A percentile compares a stretch with the other conserved stretches of the same genome.
These are phyloP conservation scores for Yamadazyma dendronema DNA, from an alignment of 1,139 yeast species.

Conservation along the genomic window DNA sequence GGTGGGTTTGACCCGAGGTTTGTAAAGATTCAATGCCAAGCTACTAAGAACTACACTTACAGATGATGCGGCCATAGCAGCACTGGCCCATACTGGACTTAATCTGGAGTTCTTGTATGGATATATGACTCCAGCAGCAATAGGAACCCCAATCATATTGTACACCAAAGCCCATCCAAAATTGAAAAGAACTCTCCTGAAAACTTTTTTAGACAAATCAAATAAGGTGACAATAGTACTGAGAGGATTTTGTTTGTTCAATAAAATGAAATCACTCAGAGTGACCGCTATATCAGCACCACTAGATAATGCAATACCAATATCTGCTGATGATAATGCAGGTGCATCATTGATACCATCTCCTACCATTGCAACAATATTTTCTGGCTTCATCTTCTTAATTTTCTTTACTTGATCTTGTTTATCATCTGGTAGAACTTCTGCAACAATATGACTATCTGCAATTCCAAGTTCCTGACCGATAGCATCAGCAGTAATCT, in stretches of 20 bases:
- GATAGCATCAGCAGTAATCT: conserved; percentile 63
- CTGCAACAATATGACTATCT: conserved; percentile 58
- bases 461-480: conserved; percentile 63
- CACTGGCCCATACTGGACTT: conserved; percentile 66
- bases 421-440: conserved; percentile 72
- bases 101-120: conserved; percentile 52
- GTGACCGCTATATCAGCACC: conserved; percentile 61
- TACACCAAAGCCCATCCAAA: conserved; percentile 51
- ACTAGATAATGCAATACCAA: conserved; percentile 57
- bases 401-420: conserved; percentile 57
- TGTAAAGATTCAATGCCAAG: conserved; percentile 48
- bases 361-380: conserved; percentile 58
- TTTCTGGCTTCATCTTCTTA: conserved; percentile 33
- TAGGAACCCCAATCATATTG: conserved; percentile 55
- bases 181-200: conserved; percentile 54
- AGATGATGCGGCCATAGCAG: conserved; percentile 65
- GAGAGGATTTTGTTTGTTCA: conserved; percentile 47
- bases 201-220: conserved; percentile 44
- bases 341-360: conserved; percentile 69
- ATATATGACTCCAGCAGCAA: conserved; percentile 64
- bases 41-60: conserved; percentile 58
- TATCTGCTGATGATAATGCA: conserved; percentile 57
- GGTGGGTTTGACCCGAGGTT: conserved; percentile 24
- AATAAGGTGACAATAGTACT: conserved; percentile 48
- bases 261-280: conserved; percentile 55